Conservation (phyloP, 208 protist genomes). For the Leishmania martiniquensis region DNA sequence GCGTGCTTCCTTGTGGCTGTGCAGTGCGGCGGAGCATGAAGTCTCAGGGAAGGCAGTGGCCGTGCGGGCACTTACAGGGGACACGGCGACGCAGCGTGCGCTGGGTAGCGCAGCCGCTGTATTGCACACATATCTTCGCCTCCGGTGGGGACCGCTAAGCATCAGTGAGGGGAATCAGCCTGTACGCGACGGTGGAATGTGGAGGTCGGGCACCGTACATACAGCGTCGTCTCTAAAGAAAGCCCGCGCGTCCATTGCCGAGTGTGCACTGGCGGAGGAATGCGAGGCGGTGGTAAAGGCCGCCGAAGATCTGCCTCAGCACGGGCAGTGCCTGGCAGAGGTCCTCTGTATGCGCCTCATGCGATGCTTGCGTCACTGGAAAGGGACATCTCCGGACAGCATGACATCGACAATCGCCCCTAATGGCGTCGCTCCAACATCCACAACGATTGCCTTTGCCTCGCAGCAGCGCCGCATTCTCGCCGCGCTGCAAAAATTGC, state of each 20-base stretch:
- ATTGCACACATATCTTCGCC: constrained; percentile 10
- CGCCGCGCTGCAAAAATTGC: constrained; percentile 4
- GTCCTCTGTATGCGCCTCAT: constrained; percentile 16
- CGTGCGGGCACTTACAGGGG: background rate
- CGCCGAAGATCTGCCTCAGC: constrained; percentile 10
- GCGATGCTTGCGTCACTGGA: background rate
- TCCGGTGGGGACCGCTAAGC: constrained; percentile 13
- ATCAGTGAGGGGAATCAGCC: background rate
- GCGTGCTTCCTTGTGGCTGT: background rate
- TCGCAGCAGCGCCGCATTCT: constrained; percentile 10
- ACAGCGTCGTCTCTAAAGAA: background rate
- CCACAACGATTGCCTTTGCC: background rate
- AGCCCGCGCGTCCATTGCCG: background rate
- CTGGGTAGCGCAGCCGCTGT: background rate
- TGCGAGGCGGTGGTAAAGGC: constrained; percentile 10
- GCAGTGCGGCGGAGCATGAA: background rate
- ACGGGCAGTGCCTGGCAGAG: constrained; percentile 19
- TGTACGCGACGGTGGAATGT: background rate
- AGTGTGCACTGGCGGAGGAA: background rate
- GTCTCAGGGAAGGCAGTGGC: background rate
- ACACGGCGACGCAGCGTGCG: background rate
- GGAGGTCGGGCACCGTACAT: background rate
- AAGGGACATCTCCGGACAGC: background rate
- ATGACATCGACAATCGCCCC: background rate
- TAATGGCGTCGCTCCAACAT: background rate